Conservation (phyloP, 2,329 filamentous ascomycete species). For the Nemania serpens region DNA sequence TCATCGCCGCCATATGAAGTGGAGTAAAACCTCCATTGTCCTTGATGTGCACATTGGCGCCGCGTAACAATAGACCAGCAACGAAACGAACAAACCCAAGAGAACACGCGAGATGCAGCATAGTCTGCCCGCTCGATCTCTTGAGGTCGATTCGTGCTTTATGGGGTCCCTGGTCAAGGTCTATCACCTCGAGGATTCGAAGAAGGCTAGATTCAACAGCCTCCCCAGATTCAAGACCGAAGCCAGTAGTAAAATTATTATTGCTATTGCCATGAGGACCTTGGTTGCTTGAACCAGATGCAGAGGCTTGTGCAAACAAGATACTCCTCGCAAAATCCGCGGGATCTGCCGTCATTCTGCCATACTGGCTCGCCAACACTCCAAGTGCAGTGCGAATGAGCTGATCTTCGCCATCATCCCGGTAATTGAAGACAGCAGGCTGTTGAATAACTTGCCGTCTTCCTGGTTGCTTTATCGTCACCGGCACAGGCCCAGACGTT, state of each 20-base stretch:
- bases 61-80: slow-evolving; percentile 74
- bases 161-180: slow-evolving; percentile 74
- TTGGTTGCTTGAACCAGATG: slow-evolving; percentile 52
- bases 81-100: slow-evolving; percentile 77
- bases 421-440: slow-evolving; percentile 71
- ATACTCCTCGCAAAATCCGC: slow-evolving; percentile 66
- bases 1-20: slow-evolving; percentile 79
- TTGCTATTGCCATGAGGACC: slow-evolving; percentile 45
- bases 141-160: slow-evolving; percentile 70
- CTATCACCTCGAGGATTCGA: slow-evolving; percentile 76
- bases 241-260: slow-evolving; percentile 44
- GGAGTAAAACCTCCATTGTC: slow-evolving; percentile 83
- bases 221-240: slow-evolving; percentile 47
- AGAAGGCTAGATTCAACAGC: slow-evolving; percentile 69
- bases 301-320: slow-evolving; percentile 49
- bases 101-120: slow-evolving; percentile 79
- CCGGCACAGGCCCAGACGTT: slow-evolving; percentile 69
- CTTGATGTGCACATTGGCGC: slow-evolving; percentile 74
- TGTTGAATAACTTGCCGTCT: slow-evolving; percentile 41
- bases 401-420: slow-evolving; percentile 71
- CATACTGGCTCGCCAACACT: slow-evolving; percentile 67
- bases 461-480: slow-evolving; percentile 64
- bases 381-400: slow-evolving; percentile 70
- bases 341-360: slow-evolving; percentile 63
- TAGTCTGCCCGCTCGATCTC: slow-evolving; percentile 71